phyloP scores from a whole-genome alignment of 2,329 filamentous ascomycete species.

The Alternaria dauci region DNA sequence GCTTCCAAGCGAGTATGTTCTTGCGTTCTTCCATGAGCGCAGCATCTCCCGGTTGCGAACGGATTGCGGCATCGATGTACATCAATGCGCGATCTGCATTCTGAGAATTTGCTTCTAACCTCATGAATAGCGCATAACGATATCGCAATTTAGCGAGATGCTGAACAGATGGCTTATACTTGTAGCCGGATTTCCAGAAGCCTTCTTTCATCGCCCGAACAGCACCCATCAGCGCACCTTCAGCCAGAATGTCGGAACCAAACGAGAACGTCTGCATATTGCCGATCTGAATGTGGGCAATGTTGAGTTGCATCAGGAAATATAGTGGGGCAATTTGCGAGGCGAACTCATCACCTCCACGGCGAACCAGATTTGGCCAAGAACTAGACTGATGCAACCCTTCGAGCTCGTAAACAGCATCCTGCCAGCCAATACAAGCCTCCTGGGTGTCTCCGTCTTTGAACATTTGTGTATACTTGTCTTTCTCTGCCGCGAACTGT shows the following conservation, averaged over 20 bases:
- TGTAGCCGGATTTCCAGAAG: conserved; percentile 21
- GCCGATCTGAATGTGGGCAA: conserved; percentile 18
- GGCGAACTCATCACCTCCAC: conserved; percentile 21
- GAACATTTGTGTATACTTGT: conserved; percentile 18
- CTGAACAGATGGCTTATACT: conserved; percentile 4
- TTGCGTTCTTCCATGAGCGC: conserved; percentile 14
- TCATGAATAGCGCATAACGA: conserved; percentile 15
- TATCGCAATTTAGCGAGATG: conserved; percentile 20
- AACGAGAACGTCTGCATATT: conserved; percentile 7
- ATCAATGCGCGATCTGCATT: not conserved
- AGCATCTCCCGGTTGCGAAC: conserved; percentile 13
- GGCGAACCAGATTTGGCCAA: conserved; percentile 15
- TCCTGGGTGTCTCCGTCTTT: not conserved
- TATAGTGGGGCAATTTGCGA: conserved; percentile 22
- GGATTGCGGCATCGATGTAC: conserved; percentile 5
- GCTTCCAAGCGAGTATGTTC: conserved; percentile 15
- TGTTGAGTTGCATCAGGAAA: conserved; percentile 28
- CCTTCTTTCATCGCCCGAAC: conserved; percentile 3
- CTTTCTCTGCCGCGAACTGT: conserved; percentile 18
- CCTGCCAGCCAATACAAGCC: conserved; percentile 14
- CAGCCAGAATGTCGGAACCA: conserved; percentile 1
- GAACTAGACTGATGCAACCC: conserved; percentile 13
- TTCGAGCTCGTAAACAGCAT: conserved; percentile 22
- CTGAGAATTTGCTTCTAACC: conserved; percentile 7
- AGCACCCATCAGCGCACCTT: conserved; percentile 9